A percentile compares a stretch with the other conserved stretches of the same genome.
Conservation (phyloP, 1,284 basidiomycete genomes). For the Gomphus bonarii region DNA sequence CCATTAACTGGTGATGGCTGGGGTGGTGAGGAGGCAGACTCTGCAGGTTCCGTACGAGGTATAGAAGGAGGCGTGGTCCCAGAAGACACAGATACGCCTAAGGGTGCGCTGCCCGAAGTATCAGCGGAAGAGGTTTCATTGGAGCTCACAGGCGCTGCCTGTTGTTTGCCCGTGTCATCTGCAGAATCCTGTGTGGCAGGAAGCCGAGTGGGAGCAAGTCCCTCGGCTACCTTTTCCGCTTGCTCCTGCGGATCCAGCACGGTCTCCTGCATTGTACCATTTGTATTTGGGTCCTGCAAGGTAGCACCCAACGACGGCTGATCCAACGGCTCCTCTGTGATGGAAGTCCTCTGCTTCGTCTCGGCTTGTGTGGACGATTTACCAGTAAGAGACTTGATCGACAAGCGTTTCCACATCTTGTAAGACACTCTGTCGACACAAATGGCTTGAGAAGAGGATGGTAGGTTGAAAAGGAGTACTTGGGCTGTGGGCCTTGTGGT, state of each 20-base stretch:
- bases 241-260: no score
- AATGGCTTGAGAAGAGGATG: no score
- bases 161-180: neutral
- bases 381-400: neutral
- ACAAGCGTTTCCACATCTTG: conserved; percentile 7
- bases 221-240: neutral
- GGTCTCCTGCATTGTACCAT: neutral
- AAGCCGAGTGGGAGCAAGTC: neutral
- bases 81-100: neutral
- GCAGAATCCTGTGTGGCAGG: neutral
- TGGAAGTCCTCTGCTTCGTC: neutral
- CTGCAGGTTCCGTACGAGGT: neutral
- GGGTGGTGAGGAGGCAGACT: neutral
- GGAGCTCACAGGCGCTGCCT: neutral
- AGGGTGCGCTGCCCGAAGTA: neutral
- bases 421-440: neutral
- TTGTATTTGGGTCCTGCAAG: neutral
- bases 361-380: neutral
- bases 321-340: neutral
- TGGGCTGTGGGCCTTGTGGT: no score
- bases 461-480: no score
- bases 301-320: neutral
- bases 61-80: neutral
- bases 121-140: neutral
- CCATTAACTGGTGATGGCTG: neutral